A percentile compares a stretch with the other conserved stretches of the same genome.
phyloP scores from a whole-genome alignment of 2,329 filamentous ascomycete genomes.

The Phymatotrichopsis omnivora region DNA sequence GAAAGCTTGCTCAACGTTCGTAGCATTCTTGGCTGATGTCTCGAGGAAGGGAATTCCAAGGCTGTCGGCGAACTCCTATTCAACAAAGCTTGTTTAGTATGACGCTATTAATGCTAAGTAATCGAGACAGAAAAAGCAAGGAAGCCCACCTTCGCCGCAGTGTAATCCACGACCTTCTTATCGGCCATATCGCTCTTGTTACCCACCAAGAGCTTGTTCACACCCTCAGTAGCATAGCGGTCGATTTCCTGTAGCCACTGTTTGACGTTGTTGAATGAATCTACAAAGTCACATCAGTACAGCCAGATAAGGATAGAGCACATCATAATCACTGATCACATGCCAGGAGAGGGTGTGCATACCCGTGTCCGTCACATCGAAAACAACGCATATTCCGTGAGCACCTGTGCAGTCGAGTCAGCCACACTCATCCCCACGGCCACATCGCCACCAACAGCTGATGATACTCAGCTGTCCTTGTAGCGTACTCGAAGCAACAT shows the following conservation, averaged over 20 bases:
- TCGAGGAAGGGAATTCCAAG: slow-evolving; percentile 98
- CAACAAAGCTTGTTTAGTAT: slow-evolving; percentile 7
- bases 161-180: slow-evolving; percentile 99
- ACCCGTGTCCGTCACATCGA: slow-evolving; percentile 98
- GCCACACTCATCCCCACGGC: slow-evolving; percentile 5
- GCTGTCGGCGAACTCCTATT: slow-evolving; percentile 94
- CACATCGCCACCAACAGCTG: background rate
- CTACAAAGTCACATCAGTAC: slow-evolving; percentile 15
- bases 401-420: slow-evolving; percentile 47
- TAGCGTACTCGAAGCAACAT: too few species aligned
- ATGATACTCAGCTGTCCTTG: too few species aligned
- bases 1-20: slow-evolving; percentile 99
- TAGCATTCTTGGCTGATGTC: slow-evolving; percentile 98
- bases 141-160: slow-evolving; percentile 79
- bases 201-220: slow-evolving; percentile 97
- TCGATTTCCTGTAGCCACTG: slow-evolving; percentile 99
- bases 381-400: slow-evolving; percentile 98
- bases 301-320: too few species aligned
- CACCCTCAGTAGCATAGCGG: slow-evolving; percentile 95
- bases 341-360: slow-evolving; percentile 21
- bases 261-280: slow-evolving; percentile 99
- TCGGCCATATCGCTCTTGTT: slow-evolving; percentile 99
- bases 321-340: too few species aligned
- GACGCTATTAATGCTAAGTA: slow-evolving; percentile 5
- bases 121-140: slow-evolving; percentile 16